phyloP scores from a whole-genome alignment of 2,329 filamentous ascomycete genomes.

The Fusarium chlamydosporum region DNA sequence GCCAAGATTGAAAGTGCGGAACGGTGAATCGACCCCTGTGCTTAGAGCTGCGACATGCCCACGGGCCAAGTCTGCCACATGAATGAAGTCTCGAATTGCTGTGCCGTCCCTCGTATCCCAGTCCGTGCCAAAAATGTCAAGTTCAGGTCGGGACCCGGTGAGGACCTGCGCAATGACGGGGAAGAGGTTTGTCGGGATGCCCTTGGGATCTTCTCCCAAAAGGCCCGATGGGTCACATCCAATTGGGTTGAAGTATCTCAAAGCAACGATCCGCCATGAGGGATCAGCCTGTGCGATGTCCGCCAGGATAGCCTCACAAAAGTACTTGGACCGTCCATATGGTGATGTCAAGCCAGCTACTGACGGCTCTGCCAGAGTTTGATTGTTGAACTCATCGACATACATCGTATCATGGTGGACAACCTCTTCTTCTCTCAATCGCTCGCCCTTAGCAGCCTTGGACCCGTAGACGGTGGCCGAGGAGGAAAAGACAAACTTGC shows the following conservation, averaged over 20 bases:
- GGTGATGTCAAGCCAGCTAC: slow-evolving; percentile 47
- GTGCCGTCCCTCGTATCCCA: slow-evolving; percentile 77
- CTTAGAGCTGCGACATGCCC: slow-evolving; percentile 73
- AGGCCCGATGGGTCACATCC: slow-evolving; percentile 75
- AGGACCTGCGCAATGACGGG: slow-evolving; percentile 74
- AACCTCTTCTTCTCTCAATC: slow-evolving; percentile 64
- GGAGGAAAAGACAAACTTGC: slow-evolving; percentile 76
- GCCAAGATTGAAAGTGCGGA: slow-evolving; percentile 63
- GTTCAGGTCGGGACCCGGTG: slow-evolving; percentile 65
- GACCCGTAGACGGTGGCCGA: slow-evolving; percentile 77
- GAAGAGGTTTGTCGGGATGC: slow-evolving; percentile 73
- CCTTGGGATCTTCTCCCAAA: slow-evolving; percentile 74
- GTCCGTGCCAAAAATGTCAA: slow-evolving; percentile 74
- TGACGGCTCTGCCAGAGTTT: slow-evolving; percentile 23
- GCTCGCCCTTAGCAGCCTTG: slow-evolving; percentile 64
- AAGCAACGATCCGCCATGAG: slow-evolving; percentile 72
- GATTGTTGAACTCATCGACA: slow-evolving; percentile 60
- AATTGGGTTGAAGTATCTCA: slow-evolving; percentile 78
- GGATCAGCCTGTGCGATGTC: slow-evolving; percentile 72
- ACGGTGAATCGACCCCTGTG: slow-evolving; percentile 51
- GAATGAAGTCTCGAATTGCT: slow-evolving; percentile 76
- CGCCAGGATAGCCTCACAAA: slow-evolving; percentile 75
- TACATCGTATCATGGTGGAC: slow-evolving; percentile 58
- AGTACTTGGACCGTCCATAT: slow-evolving; percentile 77
- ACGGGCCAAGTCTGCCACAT: slow-evolving; percentile 74